Evolutionary conservation across 163 green algal genomes (phyloP).

Genomic region (Smithsoniella earleae): DNA sequence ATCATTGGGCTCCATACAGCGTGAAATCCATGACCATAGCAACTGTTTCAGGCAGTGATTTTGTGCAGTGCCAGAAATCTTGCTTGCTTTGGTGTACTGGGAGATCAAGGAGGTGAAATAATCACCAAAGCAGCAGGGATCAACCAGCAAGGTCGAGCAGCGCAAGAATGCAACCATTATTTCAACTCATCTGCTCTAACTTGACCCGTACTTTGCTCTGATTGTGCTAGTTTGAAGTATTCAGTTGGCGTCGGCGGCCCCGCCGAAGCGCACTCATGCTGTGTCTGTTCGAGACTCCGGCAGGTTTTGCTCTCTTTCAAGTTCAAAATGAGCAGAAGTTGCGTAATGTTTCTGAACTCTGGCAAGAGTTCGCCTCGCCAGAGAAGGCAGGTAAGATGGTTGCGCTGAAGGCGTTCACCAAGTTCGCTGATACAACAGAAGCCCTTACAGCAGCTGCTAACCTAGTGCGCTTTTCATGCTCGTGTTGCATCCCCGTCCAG

Average conservation of each 20-base stretch:
- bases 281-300: slow-evolving; percentile 89
- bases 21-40: too few relatives aligned
- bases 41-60: too few relatives aligned
- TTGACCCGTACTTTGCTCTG: too few relatives aligned
- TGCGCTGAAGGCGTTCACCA: slow-evolving; percentile 94
- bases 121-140: too few relatives aligned
- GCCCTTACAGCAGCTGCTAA: slow-evolving; percentile 85
- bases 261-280: slow-evolving; percentile 59
- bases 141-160: too few relatives aligned
- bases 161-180: too few relatives aligned
- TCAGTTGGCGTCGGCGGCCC: neutral
- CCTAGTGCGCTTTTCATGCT: slow-evolving; percentile 39
- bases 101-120: too few relatives aligned
- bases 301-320: slow-evolving; percentile 96
- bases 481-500: neutral
- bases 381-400: slow-evolving; percentile 77
- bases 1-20: too few relatives aligned
- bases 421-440: slow-evolving; percentile 97
- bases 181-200: too few relatives aligned
- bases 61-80: too few relatives aligned
- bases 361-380: slow-evolving; percentile 67
- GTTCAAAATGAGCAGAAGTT: slow-evolving; percentile 87
- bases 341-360: slow-evolving; percentile 58
- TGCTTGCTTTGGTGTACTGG: too few relatives aligned
- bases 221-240: too few relatives aligned